Conservation (phyloP, 1,139 yeast species). For the Protomyces lactucae-debilis region DNA sequence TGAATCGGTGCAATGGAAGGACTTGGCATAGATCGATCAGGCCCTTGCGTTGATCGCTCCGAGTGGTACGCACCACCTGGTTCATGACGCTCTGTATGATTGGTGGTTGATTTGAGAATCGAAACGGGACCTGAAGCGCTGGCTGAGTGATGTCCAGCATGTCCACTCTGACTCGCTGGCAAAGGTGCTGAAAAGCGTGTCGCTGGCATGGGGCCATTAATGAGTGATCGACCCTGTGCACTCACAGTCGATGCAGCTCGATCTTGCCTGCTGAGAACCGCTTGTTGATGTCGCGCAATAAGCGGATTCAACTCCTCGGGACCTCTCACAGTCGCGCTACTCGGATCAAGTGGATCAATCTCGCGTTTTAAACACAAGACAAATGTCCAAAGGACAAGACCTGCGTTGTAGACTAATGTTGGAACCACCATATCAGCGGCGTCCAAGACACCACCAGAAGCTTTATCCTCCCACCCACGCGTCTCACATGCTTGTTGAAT, state of each 20-base stretch:
- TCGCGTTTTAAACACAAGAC: not conserved
- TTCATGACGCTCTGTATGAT: not conserved
- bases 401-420: not conserved
- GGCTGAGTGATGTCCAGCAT: not conserved
- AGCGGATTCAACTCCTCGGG: not conserved
- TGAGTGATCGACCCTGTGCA: not conserved
- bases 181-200: not conserved
- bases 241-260: not conserved
- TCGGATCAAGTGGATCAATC: not conserved
- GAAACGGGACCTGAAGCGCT: not conserved
- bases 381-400: conserved; percentile 1
- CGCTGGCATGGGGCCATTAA: not conserved
- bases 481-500: not conserved
- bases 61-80: not conserved
- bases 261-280: not conserved
- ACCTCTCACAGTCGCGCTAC: not conserved
- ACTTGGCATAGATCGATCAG: not conserved
- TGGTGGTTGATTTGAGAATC: not conserved
- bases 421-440: conserved; percentile 1
- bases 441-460: not conserved
- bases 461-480: not conserved
- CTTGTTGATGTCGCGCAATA: not conserved
- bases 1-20: not conserved
- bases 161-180: not conserved
- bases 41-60: not conserved